These are phyloP conservation scores for Daldinia sp. DNA, from an alignment of 2,329 filamentous ascomycete species.

Conservation along the genomic window DNA sequence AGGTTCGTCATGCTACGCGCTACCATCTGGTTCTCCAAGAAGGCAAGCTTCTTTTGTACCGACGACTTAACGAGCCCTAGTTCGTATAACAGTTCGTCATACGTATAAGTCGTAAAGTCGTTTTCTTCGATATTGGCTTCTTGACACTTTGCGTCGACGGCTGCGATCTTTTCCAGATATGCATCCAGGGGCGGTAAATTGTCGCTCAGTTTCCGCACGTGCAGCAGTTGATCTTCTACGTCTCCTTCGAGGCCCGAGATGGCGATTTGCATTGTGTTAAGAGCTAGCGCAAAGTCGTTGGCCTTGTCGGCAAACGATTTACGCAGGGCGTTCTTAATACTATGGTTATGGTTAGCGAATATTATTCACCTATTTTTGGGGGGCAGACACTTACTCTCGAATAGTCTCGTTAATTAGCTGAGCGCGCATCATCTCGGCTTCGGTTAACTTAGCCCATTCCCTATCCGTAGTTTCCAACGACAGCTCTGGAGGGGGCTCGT, in stretches of 20 bases:
- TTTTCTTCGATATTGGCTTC: slow-evolving; percentile 99
- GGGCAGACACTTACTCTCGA: slow-evolving; percentile 79
- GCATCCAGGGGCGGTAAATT: slow-evolving; percentile 89
- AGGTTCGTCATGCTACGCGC: slow-evolving; percentile 98
- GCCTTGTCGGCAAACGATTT: slow-evolving; percentile 97
- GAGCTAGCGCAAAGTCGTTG: slow-evolving; percentile 94
- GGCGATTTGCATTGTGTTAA: slow-evolving; percentile 93
- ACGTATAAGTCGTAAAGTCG: slow-evolving; percentile 99
- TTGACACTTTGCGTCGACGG: slow-evolving; percentile 85
- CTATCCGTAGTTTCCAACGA: slow-evolving; percentile 82
- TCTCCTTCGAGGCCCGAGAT: slow-evolving; percentile 98
- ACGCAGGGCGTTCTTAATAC: slow-evolving; percentile 93
- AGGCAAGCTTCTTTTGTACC: slow-evolving; percentile 94
- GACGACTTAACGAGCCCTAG: slow-evolving; percentile 88
- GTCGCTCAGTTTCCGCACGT: slow-evolving; percentile 84
- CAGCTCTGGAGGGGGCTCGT: slow-evolving; percentile 86
- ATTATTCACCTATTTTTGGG: neutral
- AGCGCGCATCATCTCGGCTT: slow-evolving; percentile 85
- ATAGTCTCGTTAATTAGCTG: slow-evolving; percentile 98
- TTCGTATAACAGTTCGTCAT: slow-evolving; percentile 95
- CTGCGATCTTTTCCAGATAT: slow-evolving; percentile 87
- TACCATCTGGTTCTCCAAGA: slow-evolving; percentile 98
- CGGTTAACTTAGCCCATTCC: slow-evolving; percentile 82
- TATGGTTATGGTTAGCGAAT: slow-evolving; percentile 47
- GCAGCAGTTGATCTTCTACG: slow-evolving; percentile 90